These are phyloP conservation scores for Prunus mume DNA, from an alignment of 306 rosid genomes.

Conservation along the genomic window DNA sequence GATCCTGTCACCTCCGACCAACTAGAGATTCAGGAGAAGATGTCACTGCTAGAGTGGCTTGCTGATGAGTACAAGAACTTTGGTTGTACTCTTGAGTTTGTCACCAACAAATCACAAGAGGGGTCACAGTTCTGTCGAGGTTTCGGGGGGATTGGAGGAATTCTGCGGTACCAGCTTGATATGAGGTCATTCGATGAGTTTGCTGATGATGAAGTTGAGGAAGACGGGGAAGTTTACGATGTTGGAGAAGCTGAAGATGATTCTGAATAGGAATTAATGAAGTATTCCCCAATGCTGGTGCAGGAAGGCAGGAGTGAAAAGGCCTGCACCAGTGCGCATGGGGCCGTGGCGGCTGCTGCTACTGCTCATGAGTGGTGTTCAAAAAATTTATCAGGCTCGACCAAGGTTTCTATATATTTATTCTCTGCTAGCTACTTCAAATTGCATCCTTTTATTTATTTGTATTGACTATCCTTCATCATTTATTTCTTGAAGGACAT, in stretches of 20 bases:
- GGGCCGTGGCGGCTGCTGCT: slow-evolving; percentile 11
- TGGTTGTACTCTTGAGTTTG: slow-evolving; percentile 50
- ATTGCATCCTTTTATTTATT: not conserved
- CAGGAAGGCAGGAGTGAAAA: slow-evolving; percentile 7
- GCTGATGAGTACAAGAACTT: slow-evolving; percentile 46
- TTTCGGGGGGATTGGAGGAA: slow-evolving; percentile 53
- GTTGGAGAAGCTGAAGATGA: slow-evolving; percentile 42
- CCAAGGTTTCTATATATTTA: slow-evolving; percentile 12
- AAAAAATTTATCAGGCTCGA: slow-evolving; percentile 5
- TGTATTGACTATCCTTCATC: not conserved
- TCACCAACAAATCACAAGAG: slow-evolving; percentile 59
- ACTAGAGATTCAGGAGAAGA: slow-evolving; percentile 52
- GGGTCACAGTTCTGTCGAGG: slow-evolving; percentile 54
- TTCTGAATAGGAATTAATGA: slow-evolving; percentile 33
- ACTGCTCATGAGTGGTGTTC: not conserved
- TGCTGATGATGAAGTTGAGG: not conserved
- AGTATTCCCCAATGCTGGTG: slow-evolving; percentile 13
- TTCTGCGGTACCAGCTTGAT: slow-evolving; percentile 54
- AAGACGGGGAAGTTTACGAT: slow-evolving; percentile 16
- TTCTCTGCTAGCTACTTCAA: not conserved
- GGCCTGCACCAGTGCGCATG: slow-evolving; percentile 22
- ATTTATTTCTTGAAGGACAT: not conserved
- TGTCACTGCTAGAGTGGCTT: slow-evolving; percentile 43
- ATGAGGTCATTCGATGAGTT: slow-evolving; percentile 47
- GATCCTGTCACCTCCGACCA: slow-evolving; percentile 30